These are phyloP conservation scores for Zymoseptoria pseudotritici DNA, from an alignment of 2,329 filamentous ascomycete species.

Conservation along the genomic window DNA sequence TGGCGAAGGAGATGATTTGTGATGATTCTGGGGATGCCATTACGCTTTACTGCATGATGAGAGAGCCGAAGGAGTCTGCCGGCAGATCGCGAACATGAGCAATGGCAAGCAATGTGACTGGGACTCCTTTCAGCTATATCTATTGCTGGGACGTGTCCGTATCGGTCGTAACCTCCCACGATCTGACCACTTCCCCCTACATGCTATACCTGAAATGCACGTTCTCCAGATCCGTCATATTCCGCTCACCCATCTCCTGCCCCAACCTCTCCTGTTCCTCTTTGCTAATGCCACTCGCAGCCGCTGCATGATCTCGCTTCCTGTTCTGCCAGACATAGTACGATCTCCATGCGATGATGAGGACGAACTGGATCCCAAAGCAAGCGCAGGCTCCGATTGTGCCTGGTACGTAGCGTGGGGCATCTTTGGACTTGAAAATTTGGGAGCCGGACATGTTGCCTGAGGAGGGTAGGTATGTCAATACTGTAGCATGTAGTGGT, in stretches of 20 bases:
- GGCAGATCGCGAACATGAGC: background rate
- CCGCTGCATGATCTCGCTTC: slow-evolving; percentile 18
- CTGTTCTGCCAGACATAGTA: slow-evolving; percentile 38
- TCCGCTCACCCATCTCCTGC: slow-evolving; percentile 60
- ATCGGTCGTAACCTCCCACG: background rate
- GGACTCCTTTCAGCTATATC: background rate
- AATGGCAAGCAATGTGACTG: background rate
- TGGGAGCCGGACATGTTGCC: slow-evolving; percentile 43
- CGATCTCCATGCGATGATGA: slow-evolving; percentile 35
- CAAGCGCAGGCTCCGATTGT: slow-evolving; percentile 36
- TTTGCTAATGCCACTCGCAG: slow-evolving; percentile 32
- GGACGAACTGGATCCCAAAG: slow-evolving; percentile 24
- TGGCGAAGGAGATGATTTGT: slow-evolving; percentile 59
- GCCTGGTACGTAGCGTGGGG: slow-evolving; percentile 40
- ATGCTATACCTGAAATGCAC: slow-evolving; percentile 24
- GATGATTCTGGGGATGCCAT: slow-evolving; percentile 51
- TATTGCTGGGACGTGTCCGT: background rate
- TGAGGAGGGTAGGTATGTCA: background rate
- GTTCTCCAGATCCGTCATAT: slow-evolving; percentile 51
- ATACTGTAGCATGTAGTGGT: background rate
- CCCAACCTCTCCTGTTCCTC: slow-evolving; percentile 58
- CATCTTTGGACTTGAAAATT: slow-evolving; percentile 40
- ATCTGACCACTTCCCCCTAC: background rate
- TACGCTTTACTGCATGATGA: slow-evolving; percentile 41
- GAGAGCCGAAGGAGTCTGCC: slow-evolving; percentile 26